phyloP scores from a whole-genome alignment of 2,329 filamentous ascomycete species.

The Aspergillus alliaceus region DNA sequence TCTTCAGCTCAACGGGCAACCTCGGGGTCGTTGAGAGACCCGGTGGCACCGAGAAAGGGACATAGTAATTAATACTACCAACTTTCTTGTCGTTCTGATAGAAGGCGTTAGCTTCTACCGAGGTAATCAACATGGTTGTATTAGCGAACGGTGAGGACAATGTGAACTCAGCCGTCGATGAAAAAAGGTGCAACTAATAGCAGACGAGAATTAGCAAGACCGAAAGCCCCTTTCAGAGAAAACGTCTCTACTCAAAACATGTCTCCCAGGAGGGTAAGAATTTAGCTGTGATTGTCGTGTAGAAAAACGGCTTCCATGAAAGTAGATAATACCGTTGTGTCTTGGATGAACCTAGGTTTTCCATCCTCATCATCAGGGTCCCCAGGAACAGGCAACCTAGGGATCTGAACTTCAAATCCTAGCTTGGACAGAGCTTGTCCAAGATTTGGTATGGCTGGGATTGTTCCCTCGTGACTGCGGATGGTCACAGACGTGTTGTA shows the following conservation, averaged over 20 bases:
- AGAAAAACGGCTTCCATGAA: constrained; percentile 19
- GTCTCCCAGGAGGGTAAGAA: constrained; percentile 8
- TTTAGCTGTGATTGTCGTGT: constrained; percentile 9
- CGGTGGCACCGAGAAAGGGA: constrained; percentile 74
- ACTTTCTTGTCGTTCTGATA: constrained; percentile 79
- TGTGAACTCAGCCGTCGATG: constrained; percentile 81
- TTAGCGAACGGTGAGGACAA: constrained; percentile 74
- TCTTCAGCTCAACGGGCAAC: constrained; percentile 78
- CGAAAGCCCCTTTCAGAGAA: neutral
- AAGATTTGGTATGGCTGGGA: constrained; percentile 71
- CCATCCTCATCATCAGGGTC: constrained; percentile 44
- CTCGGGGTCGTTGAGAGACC: constrained; percentile 71
- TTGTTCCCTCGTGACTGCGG: constrained; percentile 67
- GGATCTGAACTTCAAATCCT: constrained; percentile 69
- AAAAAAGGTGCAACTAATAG: constrained; percentile 69
- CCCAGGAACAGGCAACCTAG: constrained; percentile 62
- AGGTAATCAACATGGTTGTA: constrained; percentile 74
- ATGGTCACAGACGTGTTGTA: constrained; percentile 79
- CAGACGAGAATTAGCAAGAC: constrained; percentile 15
- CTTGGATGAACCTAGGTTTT: constrained; percentile 71
- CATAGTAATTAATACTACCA: constrained; percentile 72
- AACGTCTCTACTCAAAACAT: constrained; percentile 27
- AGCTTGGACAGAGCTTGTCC: constrained; percentile 72
- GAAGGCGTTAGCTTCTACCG: constrained; percentile 78
- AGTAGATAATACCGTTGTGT: constrained; percentile 61